A percentile compares a stretch with the other conserved stretches of the same genome.
These are phyloP conservation scores for Mucor saturninus DNA, from an alignment of 371 early-diverging fungal species.

Conservation along the genomic window DNA sequence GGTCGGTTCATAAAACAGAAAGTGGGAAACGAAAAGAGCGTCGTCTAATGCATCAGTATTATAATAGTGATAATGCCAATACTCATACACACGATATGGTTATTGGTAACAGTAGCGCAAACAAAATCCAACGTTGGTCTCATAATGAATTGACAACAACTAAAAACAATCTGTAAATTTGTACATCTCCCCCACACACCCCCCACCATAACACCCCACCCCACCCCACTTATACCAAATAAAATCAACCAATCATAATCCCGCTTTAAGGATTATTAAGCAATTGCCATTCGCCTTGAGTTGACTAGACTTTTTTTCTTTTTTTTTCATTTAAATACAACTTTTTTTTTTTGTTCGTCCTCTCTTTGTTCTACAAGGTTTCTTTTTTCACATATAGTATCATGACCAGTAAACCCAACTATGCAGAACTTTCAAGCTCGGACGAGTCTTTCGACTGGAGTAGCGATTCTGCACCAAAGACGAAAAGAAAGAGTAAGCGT, in stretches of 20 bases:
- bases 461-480: slow-evolving; percentile 18
- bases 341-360: background rate
- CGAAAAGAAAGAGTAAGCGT: slow-evolving; percentile 17
- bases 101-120: slow-evolving; percentile 12
- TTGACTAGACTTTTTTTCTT: background rate
- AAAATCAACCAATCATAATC: background rate
- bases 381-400: background rate
- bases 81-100: slow-evolving; percentile 1
- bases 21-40: slow-evolving; percentile 45
- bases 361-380: background rate
- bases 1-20: slow-evolving; percentile 41
- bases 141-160: background rate
- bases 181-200: background rate
- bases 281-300: background rate
- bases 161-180: background rate
- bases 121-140: slow-evolving; percentile 2
- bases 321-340: background rate
- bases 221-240: background rate
- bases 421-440: slow-evolving; percentile 8
- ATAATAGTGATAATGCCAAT: slow-evolving; percentile 2
- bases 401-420: slow-evolving; percentile 3
- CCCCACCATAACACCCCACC: background rate
- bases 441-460: slow-evolving; percentile 29
- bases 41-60: slow-evolving; percentile 16
- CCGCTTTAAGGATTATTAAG: background rate